These are phyloP conservation scores for Obba rivulosa DNA, from an alignment of 768 basidiomycete species.

Conservation along the genomic window DNA sequence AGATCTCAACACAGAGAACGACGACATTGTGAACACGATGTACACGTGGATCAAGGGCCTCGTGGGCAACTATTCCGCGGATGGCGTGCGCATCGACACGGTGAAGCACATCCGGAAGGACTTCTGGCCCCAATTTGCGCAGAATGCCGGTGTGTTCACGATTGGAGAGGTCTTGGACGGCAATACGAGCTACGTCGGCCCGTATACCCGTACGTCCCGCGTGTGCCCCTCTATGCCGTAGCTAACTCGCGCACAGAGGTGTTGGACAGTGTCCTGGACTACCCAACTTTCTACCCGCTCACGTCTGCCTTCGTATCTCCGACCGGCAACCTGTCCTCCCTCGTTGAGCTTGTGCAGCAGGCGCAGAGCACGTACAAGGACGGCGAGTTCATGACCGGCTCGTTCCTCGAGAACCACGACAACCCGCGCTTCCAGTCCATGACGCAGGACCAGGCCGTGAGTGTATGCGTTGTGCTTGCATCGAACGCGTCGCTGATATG, in stretches of 20 bases:
- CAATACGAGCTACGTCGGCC: conserved; percentile 32
- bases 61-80: conserved; percentile 42
- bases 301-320: conserved; percentile 33
- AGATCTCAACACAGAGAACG: conserved; percentile 52
- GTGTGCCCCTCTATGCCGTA: background rate
- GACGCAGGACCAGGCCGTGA: conserved; percentile 36
- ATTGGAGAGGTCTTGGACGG: conserved; percentile 50
- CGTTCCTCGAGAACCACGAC: conserved; percentile 54
- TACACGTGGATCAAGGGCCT: conserved; percentile 44
- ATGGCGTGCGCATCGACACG: conserved; percentile 55
- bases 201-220: conserved; percentile 36
- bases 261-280: conserved; percentile 42
- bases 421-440: conserved; percentile 42
- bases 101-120: conserved; percentile 49
- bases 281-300: conserved; percentile 43
- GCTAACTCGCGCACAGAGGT: conserved; percentile 24
- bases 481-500: background rate
- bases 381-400: conserved; percentile 36
- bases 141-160: conserved; percentile 44
- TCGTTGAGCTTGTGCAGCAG: conserved; percentile 22
- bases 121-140: conserved; percentile 51
- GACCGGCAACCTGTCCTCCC: conserved; percentile 27
- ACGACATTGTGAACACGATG: conserved; percentile 36
- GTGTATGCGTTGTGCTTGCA: conserved; percentile 8
- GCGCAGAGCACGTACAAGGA: conserved; percentile 34